Base-by-base conservation (phyloP, 2,329 filamentous ascomycete genomes). In the Fusarium protoensiforme region DNA sequence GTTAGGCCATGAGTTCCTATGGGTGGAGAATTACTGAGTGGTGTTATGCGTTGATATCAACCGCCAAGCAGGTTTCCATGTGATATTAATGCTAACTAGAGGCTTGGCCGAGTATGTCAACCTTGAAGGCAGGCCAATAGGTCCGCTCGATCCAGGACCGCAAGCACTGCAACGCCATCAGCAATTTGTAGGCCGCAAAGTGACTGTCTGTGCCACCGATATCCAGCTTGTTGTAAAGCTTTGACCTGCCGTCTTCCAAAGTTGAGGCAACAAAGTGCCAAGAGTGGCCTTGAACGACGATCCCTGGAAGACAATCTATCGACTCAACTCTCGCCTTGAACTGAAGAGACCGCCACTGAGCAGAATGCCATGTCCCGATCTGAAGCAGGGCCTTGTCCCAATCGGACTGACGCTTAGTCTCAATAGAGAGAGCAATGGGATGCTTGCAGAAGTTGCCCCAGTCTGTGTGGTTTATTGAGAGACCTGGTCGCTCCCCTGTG, bases 401-500 rank as follows among this genome's bases (percentile, higher is more conserved):
- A 16, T 64, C 69, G 7, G 56, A 57, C 9, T 65, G 65, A 61
- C 66, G 66, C 64, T 76, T 76, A 38, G 72, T 75, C 68, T 72
- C 67, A 57, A 76, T 63, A 10, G 70, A 73, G 27, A 76, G 56
- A 16, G 68, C 70, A 24, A 76, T 73, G 5, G 74, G 72, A 33
- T 58, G 51, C 46, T 68, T 62, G 46, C 56, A 68, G 14, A 74
- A 41, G 53, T 65, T 38, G 22, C 63, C 57, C 41, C 48, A 61
- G 61, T 74, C 69, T 54, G 58, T 74, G 60, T 76, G 72, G 43
- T 76, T 74, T 43, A 76, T 74, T 14, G 69, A 74, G n/a, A 61
- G 48, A 13, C 61, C 69, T 14, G 67, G 65, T 27, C 65, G 63
- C 29, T 18, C 60, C 31, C 31, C 9, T 33, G 31, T 62, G 58